Conservation (phyloP, 306 rosid species). For the Myrica gale region DNA sequence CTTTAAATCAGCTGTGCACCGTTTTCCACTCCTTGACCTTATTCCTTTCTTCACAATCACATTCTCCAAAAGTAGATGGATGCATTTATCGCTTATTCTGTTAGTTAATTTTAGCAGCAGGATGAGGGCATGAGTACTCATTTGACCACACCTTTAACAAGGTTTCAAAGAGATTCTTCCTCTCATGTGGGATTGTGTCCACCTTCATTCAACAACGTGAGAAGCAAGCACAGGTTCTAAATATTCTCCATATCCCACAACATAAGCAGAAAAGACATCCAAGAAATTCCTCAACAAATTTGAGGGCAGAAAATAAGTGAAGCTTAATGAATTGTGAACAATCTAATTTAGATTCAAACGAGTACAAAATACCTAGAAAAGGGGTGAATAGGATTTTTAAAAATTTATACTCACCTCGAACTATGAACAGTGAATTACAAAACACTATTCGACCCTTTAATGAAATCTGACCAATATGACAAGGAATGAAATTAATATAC, state of each 20-base stretch:
- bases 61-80: not conserved
- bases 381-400: too few relatives aligned
- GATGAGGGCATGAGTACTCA: too few relatives aligned
- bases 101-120: too few relatives aligned
- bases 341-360: too few relatives aligned
- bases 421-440: too few relatives aligned
- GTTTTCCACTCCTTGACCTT: too few relatives aligned
- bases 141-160: not conserved
- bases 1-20: too few relatives aligned
- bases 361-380: too few relatives aligned
- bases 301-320: not conserved
- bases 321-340: not conserved
- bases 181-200: not conserved
- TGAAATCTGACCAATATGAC: too few relatives aligned
- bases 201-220: constrained; percentile 4
- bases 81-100: not conserved
- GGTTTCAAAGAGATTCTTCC: not conserved
- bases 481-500: too few relatives aligned
- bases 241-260: not conserved
- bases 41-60: not conserved
- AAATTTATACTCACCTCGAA: too few relatives aligned
- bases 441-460: too few relatives aligned
- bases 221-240: constrained; percentile 14
- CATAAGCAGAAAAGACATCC: not conserved
- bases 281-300: not conserved